A percentile compares a stretch with the other conserved stretches of the same genome.
Evolutionary conservation across 164 flowering plant genomes (phyloP).

Genomic region (Berberis vulgaris): DNA sequence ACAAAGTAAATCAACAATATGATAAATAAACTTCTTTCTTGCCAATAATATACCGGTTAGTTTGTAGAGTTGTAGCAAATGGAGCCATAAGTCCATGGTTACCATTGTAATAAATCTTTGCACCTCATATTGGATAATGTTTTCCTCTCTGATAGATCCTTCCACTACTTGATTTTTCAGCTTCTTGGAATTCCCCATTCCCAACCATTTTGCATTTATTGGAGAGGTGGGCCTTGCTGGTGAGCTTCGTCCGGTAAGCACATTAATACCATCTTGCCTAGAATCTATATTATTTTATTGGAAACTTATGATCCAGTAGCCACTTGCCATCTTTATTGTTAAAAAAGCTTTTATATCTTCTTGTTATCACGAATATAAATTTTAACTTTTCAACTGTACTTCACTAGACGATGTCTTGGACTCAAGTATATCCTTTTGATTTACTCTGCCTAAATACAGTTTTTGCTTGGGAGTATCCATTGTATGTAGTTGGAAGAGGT

Average conservation of each 20-base stretch:
- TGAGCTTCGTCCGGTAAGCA: conserved; percentile 79
- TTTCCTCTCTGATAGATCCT: not conserved
- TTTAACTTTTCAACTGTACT: not conserved
- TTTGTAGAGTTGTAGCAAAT: too few relatives aligned
- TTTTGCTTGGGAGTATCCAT: not conserved
- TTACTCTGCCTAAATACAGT: not conserved
- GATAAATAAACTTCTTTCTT: too few relatives aligned
- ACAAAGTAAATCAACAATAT: too few relatives aligned
- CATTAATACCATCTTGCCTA: not conserved
- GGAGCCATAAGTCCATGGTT: too few relatives aligned
- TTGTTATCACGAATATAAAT: not conserved
- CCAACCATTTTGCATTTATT: conserved; percentile 70
- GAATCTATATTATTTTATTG: not conserved
- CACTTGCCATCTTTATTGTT: not conserved
- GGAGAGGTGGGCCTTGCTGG: conserved; percentile 97
- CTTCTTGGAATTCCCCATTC: conserved; percentile 80
- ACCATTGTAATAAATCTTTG: too few relatives aligned
- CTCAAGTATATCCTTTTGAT: not conserved
- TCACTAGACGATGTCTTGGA: not conserved
- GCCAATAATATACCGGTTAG: too few relatives aligned
- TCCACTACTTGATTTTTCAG: conserved; percentile 23
- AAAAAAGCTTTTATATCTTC: too few relatives aligned
- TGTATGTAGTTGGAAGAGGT: too few relatives aligned
- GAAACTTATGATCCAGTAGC: not conserved
- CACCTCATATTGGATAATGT: too few relatives aligned